These are phyloP conservation scores for Licmophora abbreviata DNA, from an alignment of 108 stramenopile species.

Conservation along the genomic window DNA sequence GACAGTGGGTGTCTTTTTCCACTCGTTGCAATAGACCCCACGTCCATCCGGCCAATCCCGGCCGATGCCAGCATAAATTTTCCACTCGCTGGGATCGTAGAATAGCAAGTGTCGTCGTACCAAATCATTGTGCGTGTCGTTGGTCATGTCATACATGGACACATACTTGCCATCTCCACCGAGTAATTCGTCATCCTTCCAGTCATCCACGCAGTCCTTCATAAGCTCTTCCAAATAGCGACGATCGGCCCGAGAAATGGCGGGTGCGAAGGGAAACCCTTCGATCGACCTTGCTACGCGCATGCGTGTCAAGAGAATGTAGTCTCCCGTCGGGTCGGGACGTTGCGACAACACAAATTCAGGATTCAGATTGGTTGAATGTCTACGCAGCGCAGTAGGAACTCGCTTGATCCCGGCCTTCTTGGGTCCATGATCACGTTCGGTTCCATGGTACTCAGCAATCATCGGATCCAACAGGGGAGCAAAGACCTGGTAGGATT, in stretches of 20 bases:
- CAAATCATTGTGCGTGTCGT: constrained; percentile 65
- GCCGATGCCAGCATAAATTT: constrained; percentile 64
- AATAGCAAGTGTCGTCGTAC: constrained; percentile 74
- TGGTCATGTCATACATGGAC: constrained; percentile 74
- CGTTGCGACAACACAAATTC: constrained; percentile 43
- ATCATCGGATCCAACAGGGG: constrained; percentile 71
- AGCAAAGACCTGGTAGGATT: constrained; percentile 73
- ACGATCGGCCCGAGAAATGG: constrained; percentile 52
- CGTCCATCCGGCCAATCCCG: no score
- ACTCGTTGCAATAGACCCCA: no score
- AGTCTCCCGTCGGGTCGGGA: constrained; percentile 70
- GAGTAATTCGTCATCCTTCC: constrained; percentile 26
- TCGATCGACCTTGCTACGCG: constrained; percentile 77
- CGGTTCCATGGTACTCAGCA: constrained; percentile 58
- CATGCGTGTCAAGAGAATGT: constrained; percentile 84
- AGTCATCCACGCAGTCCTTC: constrained; percentile 37
- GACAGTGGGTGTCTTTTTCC: no score
- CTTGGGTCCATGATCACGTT: constrained; percentile 1
- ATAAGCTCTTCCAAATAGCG: constrained; percentile 41
- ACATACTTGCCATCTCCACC: constrained; percentile 46
- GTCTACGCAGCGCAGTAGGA: constrained; percentile 38
- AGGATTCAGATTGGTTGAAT: constrained; percentile 60
- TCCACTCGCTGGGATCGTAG: constrained; percentile 79
- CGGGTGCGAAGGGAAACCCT: constrained; percentile 74
- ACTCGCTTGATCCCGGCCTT: constrained; percentile 10